phyloP scores from a whole-genome alignment of 2,329 filamentous ascomycete genomes.

The Cytospora paraplurivora region DNA sequence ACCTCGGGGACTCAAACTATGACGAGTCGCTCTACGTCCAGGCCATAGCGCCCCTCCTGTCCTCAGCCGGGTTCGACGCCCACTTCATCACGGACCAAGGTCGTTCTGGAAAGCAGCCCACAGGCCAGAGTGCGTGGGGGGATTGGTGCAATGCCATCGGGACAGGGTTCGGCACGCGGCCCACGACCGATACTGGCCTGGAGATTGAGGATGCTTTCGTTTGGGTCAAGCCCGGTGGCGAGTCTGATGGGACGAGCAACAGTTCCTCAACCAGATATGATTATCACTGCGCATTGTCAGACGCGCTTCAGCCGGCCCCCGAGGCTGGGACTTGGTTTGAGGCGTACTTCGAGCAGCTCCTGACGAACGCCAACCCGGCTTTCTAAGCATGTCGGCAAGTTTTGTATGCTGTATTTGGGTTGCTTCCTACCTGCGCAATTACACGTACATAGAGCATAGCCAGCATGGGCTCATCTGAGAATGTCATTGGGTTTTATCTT shows the following conservation, averaged over 20 bases:
- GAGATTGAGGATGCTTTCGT: slow-evolving; percentile 65
- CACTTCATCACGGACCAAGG: slow-evolving; percentile 54
- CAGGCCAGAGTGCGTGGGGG: slow-evolving; percentile 62
- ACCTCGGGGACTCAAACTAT: slow-evolving; percentile 51
- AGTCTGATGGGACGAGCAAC: slow-evolving; percentile 56
- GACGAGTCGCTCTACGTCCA: slow-evolving; percentile 60
- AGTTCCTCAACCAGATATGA: slow-evolving; percentile 54
- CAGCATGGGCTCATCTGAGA: too few species aligned
- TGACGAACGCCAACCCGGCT: slow-evolving; percentile 58
- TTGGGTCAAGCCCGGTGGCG: slow-evolving; percentile 70
- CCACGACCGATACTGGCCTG: slow-evolving; percentile 62
- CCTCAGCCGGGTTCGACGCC: slow-evolving; percentile 47
- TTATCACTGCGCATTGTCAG: slow-evolving; percentile 52
- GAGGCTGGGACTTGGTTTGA: slow-evolving; percentile 72
- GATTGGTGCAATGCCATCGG: slow-evolving; percentile 69
- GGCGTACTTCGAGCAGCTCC: slow-evolving; percentile 59
- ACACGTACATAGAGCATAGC: too few species aligned
- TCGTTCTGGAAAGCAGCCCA: slow-evolving; percentile 61
- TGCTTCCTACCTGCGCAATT: too few species aligned
- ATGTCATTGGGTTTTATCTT: too few species aligned
- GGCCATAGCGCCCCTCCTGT: slow-evolving; percentile 66
- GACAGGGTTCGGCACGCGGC: slow-evolving; percentile 66
- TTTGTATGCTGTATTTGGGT: too few species aligned
- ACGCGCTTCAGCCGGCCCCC: slow-evolving; percentile 64
- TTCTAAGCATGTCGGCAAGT: slow-evolving; percentile 39